phyloP scores from a whole-genome alignment of 257 asterid genomes.

The Scutellaria minor region DNA sequence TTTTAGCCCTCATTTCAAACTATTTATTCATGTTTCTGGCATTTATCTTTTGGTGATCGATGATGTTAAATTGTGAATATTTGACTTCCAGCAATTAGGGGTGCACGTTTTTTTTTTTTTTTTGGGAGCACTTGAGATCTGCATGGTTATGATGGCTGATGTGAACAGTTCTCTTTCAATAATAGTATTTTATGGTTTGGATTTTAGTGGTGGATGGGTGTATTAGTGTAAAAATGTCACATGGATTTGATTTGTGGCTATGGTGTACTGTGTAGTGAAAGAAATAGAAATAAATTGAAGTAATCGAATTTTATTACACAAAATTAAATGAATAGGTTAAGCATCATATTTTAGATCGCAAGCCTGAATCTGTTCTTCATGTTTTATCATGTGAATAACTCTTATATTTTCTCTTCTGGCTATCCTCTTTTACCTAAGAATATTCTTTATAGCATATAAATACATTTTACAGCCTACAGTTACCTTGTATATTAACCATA shows the following conservation, averaged over 20 bases:
- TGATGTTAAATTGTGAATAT: not conserved
- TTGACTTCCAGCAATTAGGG: too few relatives aligned
- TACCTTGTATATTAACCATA: not conserved
- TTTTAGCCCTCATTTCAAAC: not conserved
- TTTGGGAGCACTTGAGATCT: too few relatives aligned
- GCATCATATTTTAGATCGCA: not conserved
- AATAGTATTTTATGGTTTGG: not conserved
- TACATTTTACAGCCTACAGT: not conserved
- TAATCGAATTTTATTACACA: not conserved
- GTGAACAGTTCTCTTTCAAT: not conserved
- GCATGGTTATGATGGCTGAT: not conserved
- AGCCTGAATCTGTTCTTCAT: not conserved
- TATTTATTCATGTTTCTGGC: not conserved
- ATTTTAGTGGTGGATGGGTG: too few relatives aligned
- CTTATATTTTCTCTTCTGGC: not conserved
- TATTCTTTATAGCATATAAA: not conserved
- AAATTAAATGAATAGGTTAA: not conserved
- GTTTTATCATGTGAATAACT: not conserved
- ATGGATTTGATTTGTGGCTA: conserved; percentile 20
- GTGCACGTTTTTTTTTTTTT: too few relatives aligned
- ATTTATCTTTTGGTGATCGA: conserved; percentile 16
- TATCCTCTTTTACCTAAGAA: not conserved
- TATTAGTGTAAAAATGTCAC: too few relatives aligned
- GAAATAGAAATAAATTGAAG: not conserved
- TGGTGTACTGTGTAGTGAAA: not conserved